Evolutionary conservation across 768 basidiomycete genomes (phyloP).

Genomic region (Phanerochaete carnosa): DNA sequence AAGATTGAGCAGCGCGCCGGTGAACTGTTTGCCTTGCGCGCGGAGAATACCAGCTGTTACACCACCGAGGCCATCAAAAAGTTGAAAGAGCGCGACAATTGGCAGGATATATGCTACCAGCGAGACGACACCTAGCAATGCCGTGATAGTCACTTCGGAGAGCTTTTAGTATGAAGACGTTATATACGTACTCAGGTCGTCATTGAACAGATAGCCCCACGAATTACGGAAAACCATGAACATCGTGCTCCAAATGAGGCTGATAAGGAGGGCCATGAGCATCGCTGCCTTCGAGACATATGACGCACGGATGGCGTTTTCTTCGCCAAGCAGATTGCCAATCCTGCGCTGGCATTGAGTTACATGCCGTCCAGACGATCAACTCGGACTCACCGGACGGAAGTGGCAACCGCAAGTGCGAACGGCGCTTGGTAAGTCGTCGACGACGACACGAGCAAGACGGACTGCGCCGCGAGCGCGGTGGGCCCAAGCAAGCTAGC

Average conservation of each 20-base stretch:
- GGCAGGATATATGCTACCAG: slow-evolving; percentile 57
- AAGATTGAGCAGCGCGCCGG: slow-evolving; percentile 77
- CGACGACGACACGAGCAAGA: slow-evolving; percentile 73
- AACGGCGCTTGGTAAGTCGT: slow-evolving; percentile 83
- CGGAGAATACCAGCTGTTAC: slow-evolving; percentile 78
- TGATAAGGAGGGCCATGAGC: slow-evolving; percentile 61
- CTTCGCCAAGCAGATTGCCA: slow-evolving; percentile 86
- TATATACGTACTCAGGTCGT: slow-evolving; percentile 36
- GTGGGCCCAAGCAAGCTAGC: slow-evolving; percentile 70
- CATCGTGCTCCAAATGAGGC: slow-evolving; percentile 51
- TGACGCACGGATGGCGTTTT: slow-evolving; percentile 68
- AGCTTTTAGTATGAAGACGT: not conserved
- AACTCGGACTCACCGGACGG: slow-evolving; percentile 63
- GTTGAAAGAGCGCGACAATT: slow-evolving; percentile 73
- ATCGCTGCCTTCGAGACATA: slow-evolving; percentile 65
- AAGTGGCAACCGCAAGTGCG: slow-evolving; percentile 76
- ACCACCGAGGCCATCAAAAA: slow-evolving; percentile 75
- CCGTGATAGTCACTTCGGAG: not conserved
- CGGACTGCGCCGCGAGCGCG: slow-evolving; percentile 83
- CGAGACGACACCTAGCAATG: slow-evolving; percentile 30
- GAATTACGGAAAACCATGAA: slow-evolving; percentile 42
- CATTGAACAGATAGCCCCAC: slow-evolving; percentile 62
- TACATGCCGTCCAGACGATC: not conserved
- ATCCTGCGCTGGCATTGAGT: slow-evolving; percentile 43
- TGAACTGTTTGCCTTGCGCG: slow-evolving; percentile 73